Evolutionary conservation across 1,139 yeast genomes (phyloP).

Genomic region (Kazachstania sp.): DNA sequence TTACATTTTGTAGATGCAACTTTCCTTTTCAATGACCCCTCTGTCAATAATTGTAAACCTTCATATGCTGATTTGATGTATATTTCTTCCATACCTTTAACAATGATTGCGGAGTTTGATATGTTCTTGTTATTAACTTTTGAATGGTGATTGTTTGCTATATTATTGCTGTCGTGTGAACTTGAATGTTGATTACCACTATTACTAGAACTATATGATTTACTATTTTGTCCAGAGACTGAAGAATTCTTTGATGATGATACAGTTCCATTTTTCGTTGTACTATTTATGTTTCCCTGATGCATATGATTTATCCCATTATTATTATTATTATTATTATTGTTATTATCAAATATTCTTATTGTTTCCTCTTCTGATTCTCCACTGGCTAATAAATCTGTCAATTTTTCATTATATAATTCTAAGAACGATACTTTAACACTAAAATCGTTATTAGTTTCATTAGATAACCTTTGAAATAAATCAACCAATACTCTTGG

Average conservation of each 20-base stretch:
- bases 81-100: constrained; percentile 44
- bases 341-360: constrained; percentile 38
- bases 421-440: constrained; percentile 66
- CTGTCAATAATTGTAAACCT: constrained; percentile 39
- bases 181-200: neutral
- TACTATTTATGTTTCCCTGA: neutral
- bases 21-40: constrained; percentile 47
- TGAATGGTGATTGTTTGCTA: neutral
- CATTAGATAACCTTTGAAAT: constrained; percentile 38
- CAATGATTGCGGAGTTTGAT: constrained; percentile 29
- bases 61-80: constrained; percentile 34
- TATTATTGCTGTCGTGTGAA: constrained; percentile 1
- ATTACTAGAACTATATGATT: neutral
- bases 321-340: constrained; percentile 11
- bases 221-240: constrained; percentile 10
- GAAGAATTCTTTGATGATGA: neutral
- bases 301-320: neutral
- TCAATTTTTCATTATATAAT: constrained; percentile 63
- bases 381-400: constrained; percentile 42
- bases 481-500: constrained; percentile 53
- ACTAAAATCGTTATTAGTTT: constrained; percentile 40
- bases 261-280: neutral
- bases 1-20: constrained; percentile 65
- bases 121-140: neutral
- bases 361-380: constrained; percentile 28